phyloP scores from a whole-genome alignment of 2,329 filamentous ascomycete genomes.

The Pseudocercospora fijiensis region DNA sequence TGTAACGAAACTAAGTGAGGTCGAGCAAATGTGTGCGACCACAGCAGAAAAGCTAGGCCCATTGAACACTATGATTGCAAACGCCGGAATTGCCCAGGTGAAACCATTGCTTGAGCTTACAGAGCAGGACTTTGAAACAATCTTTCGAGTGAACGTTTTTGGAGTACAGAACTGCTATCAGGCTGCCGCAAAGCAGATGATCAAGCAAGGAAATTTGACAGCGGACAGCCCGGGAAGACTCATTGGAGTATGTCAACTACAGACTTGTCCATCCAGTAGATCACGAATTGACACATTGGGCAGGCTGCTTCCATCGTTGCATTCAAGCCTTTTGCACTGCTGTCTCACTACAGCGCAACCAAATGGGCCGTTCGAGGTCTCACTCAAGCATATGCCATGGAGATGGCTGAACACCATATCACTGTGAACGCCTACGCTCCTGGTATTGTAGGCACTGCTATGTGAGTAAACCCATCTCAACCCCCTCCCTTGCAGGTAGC shows the following conservation, averaged over 20 bases:
- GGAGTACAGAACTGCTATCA: constrained; percentile 66
- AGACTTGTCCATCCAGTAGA: neutral
- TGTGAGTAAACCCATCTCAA: constrained; percentile 40
- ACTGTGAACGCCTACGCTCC: constrained; percentile 67
- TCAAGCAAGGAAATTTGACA: constrained; percentile 56
- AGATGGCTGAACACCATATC: constrained; percentile 63
- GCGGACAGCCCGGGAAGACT: constrained; percentile 46
- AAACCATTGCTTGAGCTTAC: constrained; percentile 57
- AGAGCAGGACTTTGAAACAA: constrained; percentile 56
- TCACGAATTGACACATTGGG: neutral
- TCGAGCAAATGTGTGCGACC: constrained; percentile 53
- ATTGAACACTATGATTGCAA: constrained; percentile 56
- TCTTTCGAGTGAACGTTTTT: constrained; percentile 65
- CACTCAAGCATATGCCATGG: constrained; percentile 66
- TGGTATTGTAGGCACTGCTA: constrained; percentile 64
- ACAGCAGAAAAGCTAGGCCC: constrained; percentile 57
- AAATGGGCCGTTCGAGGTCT: constrained; percentile 68
- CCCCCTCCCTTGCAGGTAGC: neutral
- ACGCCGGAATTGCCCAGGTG: constrained; percentile 62
- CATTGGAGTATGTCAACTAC: constrained; percentile 40
- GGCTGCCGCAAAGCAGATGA: constrained; percentile 64
- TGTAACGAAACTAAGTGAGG: constrained; percentile 57
- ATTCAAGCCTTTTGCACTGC: constrained; percentile 59
- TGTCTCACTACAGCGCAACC: constrained; percentile 63
- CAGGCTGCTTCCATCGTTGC: constrained; percentile 52